phyloP scores from a whole-genome alignment of 2,329 filamentous ascomycete genomes.

The Alternaria ventricosa region DNA sequence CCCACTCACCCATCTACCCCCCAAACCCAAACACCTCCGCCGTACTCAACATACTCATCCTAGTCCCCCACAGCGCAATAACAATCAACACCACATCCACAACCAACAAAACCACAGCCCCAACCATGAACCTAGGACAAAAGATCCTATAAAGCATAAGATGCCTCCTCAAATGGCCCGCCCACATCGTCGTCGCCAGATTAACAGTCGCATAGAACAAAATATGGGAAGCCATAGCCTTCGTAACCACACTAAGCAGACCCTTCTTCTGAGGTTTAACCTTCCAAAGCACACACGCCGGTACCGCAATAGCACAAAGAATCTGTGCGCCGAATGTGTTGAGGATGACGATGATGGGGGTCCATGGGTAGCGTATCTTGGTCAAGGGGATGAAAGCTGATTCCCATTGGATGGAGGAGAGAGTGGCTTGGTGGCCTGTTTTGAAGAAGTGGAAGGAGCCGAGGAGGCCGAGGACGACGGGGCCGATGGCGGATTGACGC shows the following conservation, averaged over 20 bases:
- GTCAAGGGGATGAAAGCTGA: constrained; percentile 88
- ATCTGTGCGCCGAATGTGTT: constrained; percentile 94
- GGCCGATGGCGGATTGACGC: constrained; percentile 76
- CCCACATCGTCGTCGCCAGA: constrained; percentile 87
- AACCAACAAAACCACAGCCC: constrained; percentile 71
- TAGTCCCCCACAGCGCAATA: constrained; percentile 74
- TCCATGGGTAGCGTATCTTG: constrained; percentile 86
- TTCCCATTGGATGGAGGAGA: constrained; percentile 94
- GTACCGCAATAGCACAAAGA: constrained; percentile 78
- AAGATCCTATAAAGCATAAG: constrained; percentile 98
- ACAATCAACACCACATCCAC: constrained; percentile 77
- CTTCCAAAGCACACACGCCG: constrained; percentile 88
- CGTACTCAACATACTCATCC: constrained; percentile 79
- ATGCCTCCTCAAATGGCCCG: constrained; percentile 84
- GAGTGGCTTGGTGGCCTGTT: constrained; percentile 90
- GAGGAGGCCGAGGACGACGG: constrained; percentile 82
- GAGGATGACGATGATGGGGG: constrained; percentile 77
- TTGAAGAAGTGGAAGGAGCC: constrained; percentile 97
- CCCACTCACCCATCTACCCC: constrained; percentile 69
- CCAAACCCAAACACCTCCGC: constrained; percentile 80
- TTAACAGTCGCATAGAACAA: constrained; percentile 84
- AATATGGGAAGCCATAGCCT: constrained; percentile 75
- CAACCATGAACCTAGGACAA: constrained; percentile 87
- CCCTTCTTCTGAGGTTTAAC: constrained; percentile 71
- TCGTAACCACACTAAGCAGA: constrained; percentile 72